Base-by-base conservation (phyloP, 106 monocot species). In the Allium sativum region DNA sequence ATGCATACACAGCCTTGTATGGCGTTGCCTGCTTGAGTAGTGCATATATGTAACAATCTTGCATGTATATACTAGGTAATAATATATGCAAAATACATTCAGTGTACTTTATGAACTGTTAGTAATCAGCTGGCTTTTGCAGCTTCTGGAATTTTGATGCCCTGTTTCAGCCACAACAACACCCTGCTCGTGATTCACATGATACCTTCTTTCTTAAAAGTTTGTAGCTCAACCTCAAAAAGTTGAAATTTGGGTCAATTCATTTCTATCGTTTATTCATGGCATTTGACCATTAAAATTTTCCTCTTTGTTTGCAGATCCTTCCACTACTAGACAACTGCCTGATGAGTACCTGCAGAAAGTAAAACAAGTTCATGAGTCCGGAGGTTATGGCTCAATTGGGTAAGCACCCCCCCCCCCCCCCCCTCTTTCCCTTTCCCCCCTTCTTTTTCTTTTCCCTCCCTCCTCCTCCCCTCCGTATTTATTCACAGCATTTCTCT, bases 61-160 rank as follows among this genome's bases (percentile, higher is more conserved):
- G 5, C 5, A 31, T 31, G n/a, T n/a, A n/a, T n/a, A n/a, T n/a
- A n/a, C n/a, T 31, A 31, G 5, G 2, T 31, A 31, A 31, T 31
- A 31, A 31, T 31, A 31, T 5, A 31, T 3, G 31, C 4, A 31
- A 31, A 31, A 31, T 3, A n/a, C n/a, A 31, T 3, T 31, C 31
- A 31, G 5, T 5, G 1, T 31, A 31, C 4, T 31, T 1, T 31
- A 31, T 0, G 2, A 31, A 31, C 5, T 31, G 0, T 31, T 2
- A 2, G 31, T 31, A 31, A 31, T 31, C 5, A 3, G 31, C 15
- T 50, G 48, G 41, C 12, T 21, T 62, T 44, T 76, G 46, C 65
- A 90, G 95, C 70, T 96, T 96, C 71, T 96, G 95, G 95, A 96
- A 96, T 74, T 96, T 96, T 60, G 95, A 96, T 82, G 95, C 95